Evolutionary conservation across 176 grass and related monocot genomes (phyloP), one percentile per base, ranked within the genome.

Genomic region (Tillandsia fasciculata): DNA sequence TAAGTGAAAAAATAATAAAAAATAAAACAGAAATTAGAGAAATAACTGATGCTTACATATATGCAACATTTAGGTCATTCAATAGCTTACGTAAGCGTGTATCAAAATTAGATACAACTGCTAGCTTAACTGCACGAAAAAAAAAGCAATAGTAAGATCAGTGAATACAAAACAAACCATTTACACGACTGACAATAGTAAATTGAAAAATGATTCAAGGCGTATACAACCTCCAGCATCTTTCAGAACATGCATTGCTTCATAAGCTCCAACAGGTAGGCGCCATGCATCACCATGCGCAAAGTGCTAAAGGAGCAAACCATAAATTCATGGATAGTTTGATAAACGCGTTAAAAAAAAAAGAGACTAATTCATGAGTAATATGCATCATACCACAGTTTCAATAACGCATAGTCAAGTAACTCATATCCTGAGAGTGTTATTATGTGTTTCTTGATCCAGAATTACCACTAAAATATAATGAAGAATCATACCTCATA

Each of bases 21-120:
- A 14, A 33, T 12, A 42, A 52, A 47, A 0, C 68, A 67, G 49
- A 26, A 28, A 1, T 52, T 18, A 9, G 28, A 76, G 0, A 14
- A 18, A 0, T 51, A 12, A 61, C 56, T 14, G 67, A 18, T 15
- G 69, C 89, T 92, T 87, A 92, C 93, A 97, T n/a, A 20, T 87
- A 58, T 3, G 83, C 72, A 77, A 90, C 77, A 64, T 84, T 65
- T 12, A 97, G 84, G 14, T 97, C 93, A 72, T 90, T 79, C 0
- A 90, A 76, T 65, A 97, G 79, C 74, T 90, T 90, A 47, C 74
- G 65, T 70, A 92, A 54, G 49, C 93, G 84, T 59, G 86, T 90
- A 76, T 92, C 93, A 11, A 97, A 97, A 72, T 97, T 87, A 61
- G 93, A 90, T 24, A 97, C 89, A 52, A 90, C 93, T 64, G 86